A percentile compares a stretch with the other conserved stretches of the same genome.
These are phyloP conservation scores for Coemansia sp. DNA, from an alignment of 192 early-diverging fungal genomes.

Conservation along the genomic window DNA sequence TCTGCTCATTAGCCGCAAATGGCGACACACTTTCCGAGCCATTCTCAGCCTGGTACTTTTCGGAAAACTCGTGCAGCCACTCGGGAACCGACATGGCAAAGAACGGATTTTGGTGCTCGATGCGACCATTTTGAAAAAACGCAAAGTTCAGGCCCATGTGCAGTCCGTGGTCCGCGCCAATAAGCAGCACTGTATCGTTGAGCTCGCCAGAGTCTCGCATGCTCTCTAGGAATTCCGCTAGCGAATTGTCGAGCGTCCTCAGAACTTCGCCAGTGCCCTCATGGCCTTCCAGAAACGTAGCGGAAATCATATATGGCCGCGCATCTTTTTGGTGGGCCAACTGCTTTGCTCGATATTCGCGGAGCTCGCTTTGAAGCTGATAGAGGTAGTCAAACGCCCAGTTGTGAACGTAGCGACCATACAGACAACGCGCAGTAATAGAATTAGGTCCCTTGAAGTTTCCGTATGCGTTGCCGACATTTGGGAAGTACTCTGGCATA, in stretches of 20 bases:
- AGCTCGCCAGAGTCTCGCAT: constrained; percentile 35
- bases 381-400: constrained; percentile 42
- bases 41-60: constrained; percentile 15
- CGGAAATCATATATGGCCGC: constrained; percentile 40
- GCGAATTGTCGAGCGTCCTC: constrained; percentile 24
- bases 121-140: constrained; percentile 33
- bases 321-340: background rate
- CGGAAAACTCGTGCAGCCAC: constrained; percentile 31
- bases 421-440: constrained; percentile 37
- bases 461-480: constrained; percentile 51
- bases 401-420: constrained; percentile 40
- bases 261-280: constrained; percentile 47
- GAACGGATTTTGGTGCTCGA: constrained; percentile 51
- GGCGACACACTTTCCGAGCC: constrained; percentile 16
- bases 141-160: constrained; percentile 53
- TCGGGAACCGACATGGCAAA: constrained; percentile 36
- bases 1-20: constrained; percentile 39
- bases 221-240: constrained; percentile 27
- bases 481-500: constrained; percentile 53
- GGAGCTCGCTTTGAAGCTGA: constrained; percentile 30
- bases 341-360: background rate
- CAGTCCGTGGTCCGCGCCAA: constrained; percentile 38
- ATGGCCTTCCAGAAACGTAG: constrained; percentile 39
- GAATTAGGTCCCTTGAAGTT: constrained; percentile 55
- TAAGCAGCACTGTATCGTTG: constrained; percentile 34